Percentiles rank a stretch among this genome's conserved stretches.
phyloP scores from a whole-genome alignment of 208 protist species.

The Wallacemonas rigidus region DNA sequence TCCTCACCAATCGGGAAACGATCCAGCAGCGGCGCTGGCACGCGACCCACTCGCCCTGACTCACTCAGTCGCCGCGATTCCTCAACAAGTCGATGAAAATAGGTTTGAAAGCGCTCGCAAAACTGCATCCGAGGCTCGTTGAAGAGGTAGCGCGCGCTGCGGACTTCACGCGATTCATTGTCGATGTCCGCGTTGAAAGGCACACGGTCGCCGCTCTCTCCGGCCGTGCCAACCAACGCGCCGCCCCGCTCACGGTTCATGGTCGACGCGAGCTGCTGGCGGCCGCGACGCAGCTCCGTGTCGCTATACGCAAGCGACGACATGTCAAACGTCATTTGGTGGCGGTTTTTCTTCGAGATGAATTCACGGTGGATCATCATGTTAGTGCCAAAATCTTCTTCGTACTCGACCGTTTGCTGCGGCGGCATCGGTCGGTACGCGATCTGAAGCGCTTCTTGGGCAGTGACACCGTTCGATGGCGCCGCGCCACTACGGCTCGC shows the following conservation, averaged over 20 bases:
- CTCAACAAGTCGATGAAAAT: conserved; percentile 50
- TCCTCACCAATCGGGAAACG: conserved; percentile 27
- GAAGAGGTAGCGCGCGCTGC: conserved; percentile 81
- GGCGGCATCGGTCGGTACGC: conserved; percentile 84
- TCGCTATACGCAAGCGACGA: conserved; percentile 76
- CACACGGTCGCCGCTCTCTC: conserved; percentile 54
- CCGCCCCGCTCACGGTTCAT: conserved; percentile 82
- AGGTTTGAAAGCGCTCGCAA: conserved; percentile 86
- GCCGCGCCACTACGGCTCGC: conserved; percentile 59
- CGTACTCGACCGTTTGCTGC: conserved; percentile 80
- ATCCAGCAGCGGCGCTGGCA: neutral
- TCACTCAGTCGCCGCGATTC: neutral
- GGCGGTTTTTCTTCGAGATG: conserved; percentile 61
- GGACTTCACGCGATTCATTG: conserved; percentile 58
- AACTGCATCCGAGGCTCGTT: conserved; percentile 78
- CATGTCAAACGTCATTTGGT: conserved; percentile 61
- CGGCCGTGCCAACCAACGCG: conserved; percentile 47
- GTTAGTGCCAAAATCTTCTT: conserved; percentile 85
- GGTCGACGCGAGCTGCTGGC: conserved; percentile 59
- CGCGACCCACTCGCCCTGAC: neutral
- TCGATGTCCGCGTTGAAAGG: conserved; percentile 67
- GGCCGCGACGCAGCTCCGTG: conserved; percentile 58
- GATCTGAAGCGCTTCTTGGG: conserved; percentile 78
- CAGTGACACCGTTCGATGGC: conserved; percentile 69
- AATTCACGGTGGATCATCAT: conserved; percentile 90